Evolutionary conservation across 352 stramenopile genomes (phyloP).

Genomic region (Phytophthora hybrid): DNA sequence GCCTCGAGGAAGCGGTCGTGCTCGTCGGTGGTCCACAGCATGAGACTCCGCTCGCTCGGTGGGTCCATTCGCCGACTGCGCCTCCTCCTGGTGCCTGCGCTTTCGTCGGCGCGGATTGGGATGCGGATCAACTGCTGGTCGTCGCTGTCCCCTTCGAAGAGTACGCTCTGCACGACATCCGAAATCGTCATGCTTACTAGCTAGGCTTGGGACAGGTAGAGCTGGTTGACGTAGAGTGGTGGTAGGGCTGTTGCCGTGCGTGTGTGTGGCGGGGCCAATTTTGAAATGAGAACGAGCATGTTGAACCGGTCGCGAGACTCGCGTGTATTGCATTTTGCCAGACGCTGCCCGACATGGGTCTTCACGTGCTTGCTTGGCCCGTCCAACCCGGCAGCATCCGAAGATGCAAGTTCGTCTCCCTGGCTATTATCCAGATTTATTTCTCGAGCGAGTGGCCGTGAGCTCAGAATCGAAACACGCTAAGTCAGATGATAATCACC

Average conservation of each 20-base stretch:
- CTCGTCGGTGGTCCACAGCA: slow-evolving; percentile 46
- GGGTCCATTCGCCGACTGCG: slow-evolving; percentile 23
- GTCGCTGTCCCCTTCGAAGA: slow-evolving; percentile 32
- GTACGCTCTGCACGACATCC: slow-evolving; percentile 24
- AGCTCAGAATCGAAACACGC: not conserved
- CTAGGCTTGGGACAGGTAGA: not conserved
- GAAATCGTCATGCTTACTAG: slow-evolving; percentile 31
- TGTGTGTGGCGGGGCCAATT: slow-evolving; percentile 24
- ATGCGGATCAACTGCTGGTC: slow-evolving; percentile 39
- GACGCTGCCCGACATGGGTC: slow-evolving; percentile 12
- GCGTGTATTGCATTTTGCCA: slow-evolving; percentile 30
- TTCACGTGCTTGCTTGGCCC: slow-evolving; percentile 1
- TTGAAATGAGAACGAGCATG: slow-evolving; percentile 16
- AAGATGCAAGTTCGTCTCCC: slow-evolving; percentile 19
- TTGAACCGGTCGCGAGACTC: slow-evolving; percentile 1
- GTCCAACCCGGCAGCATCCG: slow-evolving; percentile 26
- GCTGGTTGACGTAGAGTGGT: not conserved
- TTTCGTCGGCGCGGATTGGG: slow-evolving; percentile 25
- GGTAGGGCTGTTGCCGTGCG: slow-evolving; percentile 8
- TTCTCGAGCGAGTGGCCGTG: slow-evolving; percentile 23
- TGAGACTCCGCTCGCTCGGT: slow-evolving; percentile 25
- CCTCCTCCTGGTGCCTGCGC: slow-evolving; percentile 7
- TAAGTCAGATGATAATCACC: slow-evolving; percentile 19
- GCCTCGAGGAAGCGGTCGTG: slow-evolving; percentile 49
- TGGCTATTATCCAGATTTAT: slow-evolving; percentile 44